Conservation (phyloP, 768 basidiomycete species). For the Multifurca ochricompacta region DNA sequence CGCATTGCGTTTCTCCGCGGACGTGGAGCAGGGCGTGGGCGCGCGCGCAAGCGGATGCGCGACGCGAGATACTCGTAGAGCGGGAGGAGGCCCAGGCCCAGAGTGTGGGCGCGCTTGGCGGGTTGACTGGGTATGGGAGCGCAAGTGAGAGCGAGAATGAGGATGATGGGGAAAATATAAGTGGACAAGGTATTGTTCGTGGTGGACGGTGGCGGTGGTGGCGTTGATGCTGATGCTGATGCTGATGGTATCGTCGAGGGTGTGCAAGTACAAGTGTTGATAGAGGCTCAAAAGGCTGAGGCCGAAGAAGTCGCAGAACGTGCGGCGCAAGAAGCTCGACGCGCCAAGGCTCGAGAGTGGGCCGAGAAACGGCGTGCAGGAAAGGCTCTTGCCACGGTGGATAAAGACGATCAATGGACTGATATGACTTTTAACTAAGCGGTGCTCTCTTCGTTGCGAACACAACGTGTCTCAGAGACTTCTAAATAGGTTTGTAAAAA, state of each 20-base stretch:
- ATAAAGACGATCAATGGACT: neutral
- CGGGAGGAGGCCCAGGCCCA: constrained; percentile 24
- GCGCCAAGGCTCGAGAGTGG: constrained; percentile 53
- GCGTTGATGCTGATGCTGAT: constrained; percentile 20
- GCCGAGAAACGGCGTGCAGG: constrained; percentile 39
- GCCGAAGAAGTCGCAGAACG: constrained; percentile 1
- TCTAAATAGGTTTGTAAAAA: constrained; percentile 4
- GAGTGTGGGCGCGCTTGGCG: constrained; percentile 34
- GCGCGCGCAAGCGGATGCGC: constrained; percentile 41
- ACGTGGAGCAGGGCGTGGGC: constrained; percentile 65
- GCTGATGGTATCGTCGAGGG: neutral
- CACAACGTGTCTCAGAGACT: neutral
- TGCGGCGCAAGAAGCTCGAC: constrained; percentile 39
- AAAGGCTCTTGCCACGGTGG: neutral
- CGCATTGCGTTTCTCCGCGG: constrained; percentile 80
- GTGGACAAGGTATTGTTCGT: too few species aligned
- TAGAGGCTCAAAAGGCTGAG: neutral
- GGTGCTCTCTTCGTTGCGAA: neutral
- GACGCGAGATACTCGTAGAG: constrained; percentile 24
- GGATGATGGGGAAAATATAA: constrained; percentile 19
- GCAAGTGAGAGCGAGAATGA: constrained; percentile 25
- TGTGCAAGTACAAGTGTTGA: neutral
- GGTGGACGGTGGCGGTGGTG: neutral
- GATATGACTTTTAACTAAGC: neutral
- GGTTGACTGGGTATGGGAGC: constrained; percentile 47